phyloP scores from a whole-genome alignment of 2,329 filamentous ascomycete genomes.

The Fusarium austroafricanum region DNA sequence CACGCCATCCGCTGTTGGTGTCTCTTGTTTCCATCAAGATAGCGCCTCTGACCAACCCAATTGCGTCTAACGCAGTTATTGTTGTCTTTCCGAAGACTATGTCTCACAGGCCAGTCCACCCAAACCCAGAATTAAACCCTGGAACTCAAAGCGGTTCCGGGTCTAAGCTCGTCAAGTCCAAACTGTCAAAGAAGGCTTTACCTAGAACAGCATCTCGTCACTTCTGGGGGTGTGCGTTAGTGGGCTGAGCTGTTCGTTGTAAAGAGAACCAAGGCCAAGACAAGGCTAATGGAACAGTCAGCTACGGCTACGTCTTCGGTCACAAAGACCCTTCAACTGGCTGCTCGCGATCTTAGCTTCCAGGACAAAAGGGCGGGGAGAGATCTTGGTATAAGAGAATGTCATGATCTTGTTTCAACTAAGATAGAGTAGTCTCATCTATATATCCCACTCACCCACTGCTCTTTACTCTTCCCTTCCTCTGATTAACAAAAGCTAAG shows the following conservation, averaged over 20 bases:
- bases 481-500: background rate
- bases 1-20: constrained; percentile 32
- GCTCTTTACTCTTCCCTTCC: background rate
- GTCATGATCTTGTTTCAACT: constrained; percentile 16
- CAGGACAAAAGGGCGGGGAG: constrained; percentile 39
- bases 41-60: constrained; percentile 36
- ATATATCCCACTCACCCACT: background rate
- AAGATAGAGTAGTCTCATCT: constrained; percentile 15
- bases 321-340: constrained; percentile 40
- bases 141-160: constrained; percentile 25
- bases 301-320: constrained; percentile 35
- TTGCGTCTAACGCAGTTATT: constrained; percentile 37
- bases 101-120: constrained; percentile 31
- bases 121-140: constrained; percentile 34
- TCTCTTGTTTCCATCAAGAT: constrained; percentile 35
- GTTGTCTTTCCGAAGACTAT: constrained; percentile 14
- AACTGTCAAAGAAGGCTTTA: constrained; percentile 37
- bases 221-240: background rate
- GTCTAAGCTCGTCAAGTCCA: constrained; percentile 2
- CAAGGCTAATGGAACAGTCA: constrained; percentile 19
- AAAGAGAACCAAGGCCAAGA: constrained; percentile 23
- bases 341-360: constrained; percentile 41
- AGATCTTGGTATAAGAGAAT: constrained; percentile 6
- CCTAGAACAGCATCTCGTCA: constrained; percentile 40
- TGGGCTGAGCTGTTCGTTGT: constrained; percentile 10